A percentile compares a stretch with the other conserved stretches of the same genome.
Evolutionary conservation across 202 grass and related monocot species (phyloP).

Genomic region (Carex arenaria): DNA sequence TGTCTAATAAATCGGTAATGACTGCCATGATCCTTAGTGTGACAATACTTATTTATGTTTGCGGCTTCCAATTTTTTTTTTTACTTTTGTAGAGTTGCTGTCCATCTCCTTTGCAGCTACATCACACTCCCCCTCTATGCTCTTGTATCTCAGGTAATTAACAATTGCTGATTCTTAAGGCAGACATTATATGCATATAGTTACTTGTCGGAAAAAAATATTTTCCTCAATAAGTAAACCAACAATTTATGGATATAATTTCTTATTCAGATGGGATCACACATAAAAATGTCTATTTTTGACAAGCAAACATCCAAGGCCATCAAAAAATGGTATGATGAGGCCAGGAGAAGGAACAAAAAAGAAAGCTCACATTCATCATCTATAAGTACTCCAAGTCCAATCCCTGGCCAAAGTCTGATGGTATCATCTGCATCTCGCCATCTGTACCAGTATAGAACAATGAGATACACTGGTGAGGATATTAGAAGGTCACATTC

Average conservation of each 20-base stretch:
- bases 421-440: constrained; percentile 27
- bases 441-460: constrained; percentile 50
- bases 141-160: constrained; percentile 79
- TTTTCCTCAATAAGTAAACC: not conserved
- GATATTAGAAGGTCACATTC: constrained; percentile 32
- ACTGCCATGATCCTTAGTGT: not conserved
- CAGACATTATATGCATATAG: not conserved
- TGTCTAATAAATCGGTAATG: not conserved
- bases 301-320: constrained; percentile 65
- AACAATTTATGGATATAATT: not conserved
- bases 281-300: constrained; percentile 86
- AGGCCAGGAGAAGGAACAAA: constrained; percentile 44
- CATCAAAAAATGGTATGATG: constrained; percentile 72
- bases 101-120: constrained; percentile 87
- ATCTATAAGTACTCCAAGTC: constrained; percentile 28
- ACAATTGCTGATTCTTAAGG: not conserved
- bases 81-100: constrained; percentile 26
- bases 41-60: not conserved
- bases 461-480: constrained; percentile 38
- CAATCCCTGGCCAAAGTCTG: constrained; percentile 26
- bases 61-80: not conserved
- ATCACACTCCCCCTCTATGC: constrained; percentile 93
- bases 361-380: constrained; percentile 33
- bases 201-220: not conserved
- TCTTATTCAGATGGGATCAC: constrained; percentile 66